Conservation (phyloP, 176 grass and related monocot species). For the Ampelocalamus luodianensis region DNA sequence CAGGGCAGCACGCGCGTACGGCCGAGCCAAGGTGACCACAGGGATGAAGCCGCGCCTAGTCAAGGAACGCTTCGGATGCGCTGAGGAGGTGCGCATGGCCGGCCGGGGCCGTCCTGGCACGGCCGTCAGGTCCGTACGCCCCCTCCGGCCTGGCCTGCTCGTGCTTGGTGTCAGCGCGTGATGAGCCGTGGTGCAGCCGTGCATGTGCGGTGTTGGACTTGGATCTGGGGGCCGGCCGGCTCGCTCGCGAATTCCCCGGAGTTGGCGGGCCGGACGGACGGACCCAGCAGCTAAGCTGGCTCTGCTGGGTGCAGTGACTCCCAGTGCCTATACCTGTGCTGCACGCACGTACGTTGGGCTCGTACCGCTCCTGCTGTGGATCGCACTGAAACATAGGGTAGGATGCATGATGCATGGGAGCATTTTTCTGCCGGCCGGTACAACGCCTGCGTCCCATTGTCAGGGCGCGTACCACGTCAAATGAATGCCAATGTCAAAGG, state of each 20-base stretch:
- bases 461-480: background rate
- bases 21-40: too few relatives aligned
- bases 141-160: background rate
- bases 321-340: background rate
- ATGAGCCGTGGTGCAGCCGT: background rate
- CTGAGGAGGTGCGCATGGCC: too few relatives aligned
- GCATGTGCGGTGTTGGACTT: background rate
- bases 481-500: background rate
- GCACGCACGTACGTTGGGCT: background rate
- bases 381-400: background rate
- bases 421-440: background rate
- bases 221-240: background rate
- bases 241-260: background rate
- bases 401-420: too few relatives aligned
- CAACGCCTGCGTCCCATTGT: background rate
- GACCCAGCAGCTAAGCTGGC: too few relatives aligned
- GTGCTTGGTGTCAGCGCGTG: background rate
- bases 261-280: too few relatives aligned
- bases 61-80: background rate
- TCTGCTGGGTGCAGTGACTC: background rate
- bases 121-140: too few relatives aligned
- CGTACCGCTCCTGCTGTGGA: background rate
- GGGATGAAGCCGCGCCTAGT: too few relatives aligned
- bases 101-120: too few relatives aligned
- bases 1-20: too few relatives aligned